phyloP scores from a whole-genome alignment of 2,329 filamentous ascomycete species.

The Botrytis squamosa region DNA sequence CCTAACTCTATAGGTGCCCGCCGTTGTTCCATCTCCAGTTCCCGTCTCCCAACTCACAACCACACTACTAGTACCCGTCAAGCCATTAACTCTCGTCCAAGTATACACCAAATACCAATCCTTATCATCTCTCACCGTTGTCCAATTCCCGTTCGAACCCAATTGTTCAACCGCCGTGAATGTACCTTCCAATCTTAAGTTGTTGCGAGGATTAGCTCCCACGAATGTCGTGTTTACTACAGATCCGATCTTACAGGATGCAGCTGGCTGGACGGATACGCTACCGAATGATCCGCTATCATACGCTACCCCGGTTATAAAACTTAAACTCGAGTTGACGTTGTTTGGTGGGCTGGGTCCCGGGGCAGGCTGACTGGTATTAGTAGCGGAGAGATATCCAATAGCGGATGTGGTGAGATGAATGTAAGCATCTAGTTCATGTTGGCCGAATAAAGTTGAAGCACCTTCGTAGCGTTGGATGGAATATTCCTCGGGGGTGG shows the following conservation, averaged over 20 bases:
- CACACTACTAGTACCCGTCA: conserved; percentile 75
- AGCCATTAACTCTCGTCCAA: conserved; percentile 69
- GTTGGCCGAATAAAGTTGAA: conserved; percentile 79
- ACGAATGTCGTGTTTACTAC: conserved; percentile 69
- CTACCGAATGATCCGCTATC: conserved; percentile 71
- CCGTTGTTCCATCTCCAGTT: conserved; percentile 44
- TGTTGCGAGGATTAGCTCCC: conserved; percentile 86
- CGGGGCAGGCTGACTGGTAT: conserved; percentile 45
- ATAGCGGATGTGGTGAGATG: conserved; percentile 74
- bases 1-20: conserved; percentile 71
- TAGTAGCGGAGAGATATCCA: conserved; percentile 57
- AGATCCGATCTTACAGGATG: conserved; percentile 59
- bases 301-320: conserved; percentile 77
- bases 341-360: conserved; percentile 76
- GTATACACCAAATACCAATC: conserved; percentile 83
- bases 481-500: conserved; percentile 75
- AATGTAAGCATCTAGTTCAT: conserved; percentile 82
- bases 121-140: conserved; percentile 63
- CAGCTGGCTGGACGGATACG: conserved; percentile 54
- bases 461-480: conserved; percentile 92
- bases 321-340: conserved; percentile 66
- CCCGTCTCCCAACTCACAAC: conserved; percentile 78
- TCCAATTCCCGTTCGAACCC: conserved; percentile 54
- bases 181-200: conserved; percentile 73
- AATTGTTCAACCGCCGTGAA: conserved; percentile 71